Percentiles rank a stretch among this genome's conserved stretches.
Evolutionary conservation across 305 asterid species (phyloP).

Genomic region (Salvia sclarea): DNA sequence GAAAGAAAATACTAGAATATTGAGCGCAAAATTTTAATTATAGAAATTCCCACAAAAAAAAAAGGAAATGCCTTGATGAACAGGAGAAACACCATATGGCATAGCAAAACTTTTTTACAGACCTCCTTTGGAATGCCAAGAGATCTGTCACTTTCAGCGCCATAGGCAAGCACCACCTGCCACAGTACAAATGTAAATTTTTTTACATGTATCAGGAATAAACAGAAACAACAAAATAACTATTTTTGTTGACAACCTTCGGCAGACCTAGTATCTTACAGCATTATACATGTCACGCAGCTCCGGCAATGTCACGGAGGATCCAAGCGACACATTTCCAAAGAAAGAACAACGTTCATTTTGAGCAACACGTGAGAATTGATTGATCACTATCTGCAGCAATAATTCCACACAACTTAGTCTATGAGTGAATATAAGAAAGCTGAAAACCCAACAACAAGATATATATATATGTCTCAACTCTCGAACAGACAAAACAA

Average conservation of each 20-base stretch:
- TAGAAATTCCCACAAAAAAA: conserved; percentile 9
- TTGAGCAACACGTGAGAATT: conserved; percentile 77
- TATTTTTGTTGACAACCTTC: conserved; percentile 5
- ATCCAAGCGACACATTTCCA: conserved; percentile 86
- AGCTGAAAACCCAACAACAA: neutral
- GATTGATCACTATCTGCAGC: conserved; percentile 84
- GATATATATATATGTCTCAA: no score
- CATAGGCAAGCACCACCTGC: conserved; percentile 93
- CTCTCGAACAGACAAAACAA: neutral
- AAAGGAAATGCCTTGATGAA: neutral
- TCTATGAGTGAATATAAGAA: conserved; percentile 31
- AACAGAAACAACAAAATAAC: conserved; percentile 23
- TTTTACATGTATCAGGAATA: conserved; percentile 8
- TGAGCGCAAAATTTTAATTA: neutral
- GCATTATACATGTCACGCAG: conserved; percentile 79
- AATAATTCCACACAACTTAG: conserved; percentile 47
- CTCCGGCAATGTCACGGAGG: conserved; percentile 70
- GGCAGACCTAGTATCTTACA: conserved; percentile 47
- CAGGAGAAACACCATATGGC: conserved; percentile 6
- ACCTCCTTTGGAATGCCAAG: conserved; percentile 93
- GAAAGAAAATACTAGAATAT: conserved; percentile 22
- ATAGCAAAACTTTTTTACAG: conserved; percentile 22
- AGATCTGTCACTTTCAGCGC: conserved; percentile 91
- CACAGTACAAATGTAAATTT: conserved; percentile 12
- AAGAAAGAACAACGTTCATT: conserved; percentile 75